Percentiles rank a stretch among this genome's conserved stretches.
phyloP scores from a whole-genome alignment of 2,329 filamentous ascomycete species.

The Colletotrichum viniferum region DNA sequence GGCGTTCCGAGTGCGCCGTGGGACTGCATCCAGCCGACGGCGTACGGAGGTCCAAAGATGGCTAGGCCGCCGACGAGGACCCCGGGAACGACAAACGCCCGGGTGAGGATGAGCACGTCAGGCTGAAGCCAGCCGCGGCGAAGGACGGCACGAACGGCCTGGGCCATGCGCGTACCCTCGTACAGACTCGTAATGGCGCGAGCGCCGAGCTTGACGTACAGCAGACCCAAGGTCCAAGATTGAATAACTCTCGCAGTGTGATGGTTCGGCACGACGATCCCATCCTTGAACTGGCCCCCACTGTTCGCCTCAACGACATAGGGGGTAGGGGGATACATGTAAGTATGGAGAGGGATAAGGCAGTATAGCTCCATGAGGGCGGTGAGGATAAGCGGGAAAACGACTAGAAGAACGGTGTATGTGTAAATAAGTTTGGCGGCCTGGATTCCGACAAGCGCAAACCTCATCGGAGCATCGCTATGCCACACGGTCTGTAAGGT shows the following conservation, averaged over 20 bases:
- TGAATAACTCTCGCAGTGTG: constrained; percentile 89
- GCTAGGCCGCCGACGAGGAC: constrained; percentile 64
- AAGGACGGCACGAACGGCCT: constrained; percentile 76
- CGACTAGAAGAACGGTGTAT: constrained; percentile 73
- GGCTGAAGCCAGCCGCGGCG: constrained; percentile 79
- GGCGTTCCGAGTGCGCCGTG: constrained; percentile 10
- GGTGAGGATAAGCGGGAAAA: constrained; percentile 82
- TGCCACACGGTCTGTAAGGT: constrained; percentile 30
- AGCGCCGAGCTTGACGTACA: constrained; percentile 83
- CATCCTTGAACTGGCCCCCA: constrained; percentile 27
- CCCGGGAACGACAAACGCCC: constrained; percentile 83
- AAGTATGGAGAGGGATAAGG: constrained; percentile 84
- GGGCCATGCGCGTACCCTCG: constrained; percentile 71
- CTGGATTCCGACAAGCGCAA: constrained; percentile 31
- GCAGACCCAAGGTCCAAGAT: constrained; percentile 89
- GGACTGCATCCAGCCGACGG: constrained; percentile 24
- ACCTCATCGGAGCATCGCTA: constrained; percentile 32
- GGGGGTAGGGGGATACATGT: constrained; percentile 54
- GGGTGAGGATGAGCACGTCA: constrained; percentile 78
- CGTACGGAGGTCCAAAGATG: constrained; percentile 61
- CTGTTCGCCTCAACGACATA: constrained; percentile 17
- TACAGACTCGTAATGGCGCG: constrained; percentile 72
- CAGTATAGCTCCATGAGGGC: constrained; percentile 87
- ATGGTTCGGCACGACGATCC: constrained; percentile 22
- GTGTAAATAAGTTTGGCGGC: constrained; percentile 69